Evolutionary conservation across 768 basidiomycete genomes (phyloP).

Genomic region (Lactarius psammicola): DNA sequence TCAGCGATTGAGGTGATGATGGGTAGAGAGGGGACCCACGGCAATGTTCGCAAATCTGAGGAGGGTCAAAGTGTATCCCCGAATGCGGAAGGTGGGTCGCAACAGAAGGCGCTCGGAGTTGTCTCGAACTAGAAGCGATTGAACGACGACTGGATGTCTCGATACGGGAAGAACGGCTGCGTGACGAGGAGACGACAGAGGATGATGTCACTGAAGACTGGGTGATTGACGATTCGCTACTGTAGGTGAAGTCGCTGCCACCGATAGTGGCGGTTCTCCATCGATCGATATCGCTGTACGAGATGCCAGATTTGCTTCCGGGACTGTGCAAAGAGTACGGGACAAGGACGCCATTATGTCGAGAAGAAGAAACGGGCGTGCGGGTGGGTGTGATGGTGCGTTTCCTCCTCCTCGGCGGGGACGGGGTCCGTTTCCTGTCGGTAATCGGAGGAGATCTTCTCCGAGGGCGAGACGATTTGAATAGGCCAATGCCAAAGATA

Average conservation of each 20-base stretch:
- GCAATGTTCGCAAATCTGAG: constrained; percentile 20
- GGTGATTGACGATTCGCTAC: constrained; percentile 25
- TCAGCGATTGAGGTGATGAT: neutral
- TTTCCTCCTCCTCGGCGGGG: constrained; percentile 15
- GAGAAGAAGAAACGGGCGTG: constrained; percentile 6
- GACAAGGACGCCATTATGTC: constrained; percentile 12
- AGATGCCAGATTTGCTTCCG: constrained; percentile 20
- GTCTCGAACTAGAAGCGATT: constrained; percentile 6
- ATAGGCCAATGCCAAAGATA: constrained; percentile 10
- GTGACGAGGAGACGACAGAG: constrained; percentile 19
- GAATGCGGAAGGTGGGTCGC: neutral
- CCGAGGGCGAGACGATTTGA: constrained; percentile 18
- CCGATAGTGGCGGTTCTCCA: constrained; percentile 13
- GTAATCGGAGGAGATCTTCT: constrained; percentile 4
- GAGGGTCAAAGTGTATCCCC: constrained; percentile 15
- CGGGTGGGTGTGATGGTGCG: constrained; percentile 23
- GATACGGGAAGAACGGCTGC: constrained; percentile 13
- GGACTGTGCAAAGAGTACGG: constrained; percentile 20
- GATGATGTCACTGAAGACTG: constrained; percentile 18
- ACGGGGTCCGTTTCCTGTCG: constrained; percentile 5
- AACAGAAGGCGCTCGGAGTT: neutral
- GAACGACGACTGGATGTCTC: constrained; percentile 11
- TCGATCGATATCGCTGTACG: constrained; percentile 23
- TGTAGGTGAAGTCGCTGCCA: constrained; percentile 25
- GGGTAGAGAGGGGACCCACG: constrained; percentile 8